A percentile compares a stretch with the other conserved stretches of the same genome.
phyloP scores from a whole-genome alignment of 1,139 yeast species.

The Yueomyces sp. region DNA sequence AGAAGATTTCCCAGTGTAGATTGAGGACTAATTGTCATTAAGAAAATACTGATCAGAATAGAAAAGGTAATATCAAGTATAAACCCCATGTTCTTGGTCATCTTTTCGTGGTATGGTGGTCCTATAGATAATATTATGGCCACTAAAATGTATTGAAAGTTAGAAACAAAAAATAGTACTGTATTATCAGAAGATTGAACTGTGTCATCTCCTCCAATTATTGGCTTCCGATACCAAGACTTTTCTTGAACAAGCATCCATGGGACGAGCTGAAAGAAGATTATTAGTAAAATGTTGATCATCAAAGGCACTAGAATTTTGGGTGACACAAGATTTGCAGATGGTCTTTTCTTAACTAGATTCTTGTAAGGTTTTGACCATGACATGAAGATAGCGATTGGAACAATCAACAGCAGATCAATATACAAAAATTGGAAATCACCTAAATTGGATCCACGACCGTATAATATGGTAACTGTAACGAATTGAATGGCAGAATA shows the following conservation, averaged over 20 bases:
- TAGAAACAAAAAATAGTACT: conserved; percentile 63
- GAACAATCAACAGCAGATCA: conserved; percentile 78
- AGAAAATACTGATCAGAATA: conserved; percentile 31
- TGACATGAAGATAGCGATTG: conserved; percentile 93
- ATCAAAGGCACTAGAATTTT: conserved; percentile 72
- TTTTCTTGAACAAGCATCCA: conserved; percentile 50
- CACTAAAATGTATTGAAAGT: conserved; percentile 77
- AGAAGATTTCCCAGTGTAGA: conserved; percentile 52
- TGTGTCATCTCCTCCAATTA: conserved; percentile 74
- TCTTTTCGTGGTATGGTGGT: conserved; percentile 86
- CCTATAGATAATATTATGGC: conserved; percentile 82
- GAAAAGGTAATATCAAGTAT: conserved; percentile 46
- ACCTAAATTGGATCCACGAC: conserved; percentile 88
- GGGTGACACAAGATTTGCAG: conserved; percentile 85
- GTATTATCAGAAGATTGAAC: conserved; percentile 88
- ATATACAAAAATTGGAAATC: conserved; percentile 94
- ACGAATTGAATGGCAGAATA: conserved; percentile 94
- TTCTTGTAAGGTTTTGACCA: conserved; percentile 75
- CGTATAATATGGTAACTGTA: conserved; percentile 72
- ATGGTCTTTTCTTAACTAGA: conserved; percentile 66
- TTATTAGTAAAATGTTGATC: conserved; percentile 53
- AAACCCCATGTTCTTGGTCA: conserved; percentile 58
- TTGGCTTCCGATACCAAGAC: conserved; percentile 71
- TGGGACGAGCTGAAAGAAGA: conserved; percentile 50
- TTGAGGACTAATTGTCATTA: conserved; percentile 39